Conservation (phyloP, 495 filamentous ascomycete genomes). For the Ramalina peruviana region DNA sequence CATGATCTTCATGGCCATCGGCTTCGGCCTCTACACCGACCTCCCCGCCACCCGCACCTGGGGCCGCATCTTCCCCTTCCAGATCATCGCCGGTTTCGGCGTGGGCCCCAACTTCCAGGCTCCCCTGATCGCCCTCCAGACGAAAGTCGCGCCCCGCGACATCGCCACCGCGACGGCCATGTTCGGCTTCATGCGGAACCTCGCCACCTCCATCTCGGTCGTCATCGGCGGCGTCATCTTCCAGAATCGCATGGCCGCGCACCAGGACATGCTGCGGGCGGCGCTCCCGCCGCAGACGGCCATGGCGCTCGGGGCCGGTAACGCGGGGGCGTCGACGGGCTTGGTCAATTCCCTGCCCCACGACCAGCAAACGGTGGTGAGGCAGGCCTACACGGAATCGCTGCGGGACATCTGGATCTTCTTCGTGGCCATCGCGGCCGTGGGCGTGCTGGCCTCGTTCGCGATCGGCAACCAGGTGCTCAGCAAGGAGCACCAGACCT, state of each 20-base stretch:
- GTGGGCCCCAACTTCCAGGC: constrained; percentile 44
- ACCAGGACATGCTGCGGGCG: constrained; percentile 23
- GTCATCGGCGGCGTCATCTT: constrained; percentile 44
- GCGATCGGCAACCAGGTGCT: constrained; percentile 42
- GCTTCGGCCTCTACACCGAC: constrained; percentile 38
- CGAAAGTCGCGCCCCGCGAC: constrained; percentile 33
- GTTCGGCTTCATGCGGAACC: constrained; percentile 37
- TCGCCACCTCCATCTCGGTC: constrained; percentile 37
- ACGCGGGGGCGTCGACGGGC: constrained; percentile 44
- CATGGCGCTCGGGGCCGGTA: constrained; percentile 25
- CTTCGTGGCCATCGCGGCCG: constrained; percentile 39
- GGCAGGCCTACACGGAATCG: constrained; percentile 39
- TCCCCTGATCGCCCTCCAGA: constrained; percentile 44
- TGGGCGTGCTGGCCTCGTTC: constrained; percentile 40
- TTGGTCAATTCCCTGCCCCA: constrained; percentile 37
- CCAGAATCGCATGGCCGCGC: constrained; percentile 38
- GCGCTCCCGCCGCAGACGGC: constrained; percentile 24
- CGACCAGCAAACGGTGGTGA: constrained; percentile 32
- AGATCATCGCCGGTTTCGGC: constrained; percentile 39
- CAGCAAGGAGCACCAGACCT: constrained; percentile 43
- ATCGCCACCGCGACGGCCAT: constrained; percentile 40
- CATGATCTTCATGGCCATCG: constrained; percentile 37
- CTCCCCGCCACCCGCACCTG: constrained; percentile 32
- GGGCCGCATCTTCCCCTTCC: constrained; percentile 38
- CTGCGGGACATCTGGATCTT: constrained; percentile 56